Percentiles rank a stretch among this genome's conserved stretches.
Conservation (phyloP, 2,329 filamentous ascomycete species). For the Colletotrichum tropicale region DNA sequence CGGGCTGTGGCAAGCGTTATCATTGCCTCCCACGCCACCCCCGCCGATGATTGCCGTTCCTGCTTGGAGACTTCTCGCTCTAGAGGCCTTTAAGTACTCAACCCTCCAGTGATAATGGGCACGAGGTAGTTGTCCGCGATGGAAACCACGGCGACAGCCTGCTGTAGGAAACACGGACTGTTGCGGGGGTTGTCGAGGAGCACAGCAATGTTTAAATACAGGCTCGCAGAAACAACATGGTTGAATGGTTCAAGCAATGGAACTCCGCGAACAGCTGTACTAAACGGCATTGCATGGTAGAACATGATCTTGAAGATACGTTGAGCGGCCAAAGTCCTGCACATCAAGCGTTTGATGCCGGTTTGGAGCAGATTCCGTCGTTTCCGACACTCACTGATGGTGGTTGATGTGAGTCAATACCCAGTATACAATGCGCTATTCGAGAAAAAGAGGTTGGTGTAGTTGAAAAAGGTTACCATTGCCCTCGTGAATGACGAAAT, state of each 20-base stretch:
- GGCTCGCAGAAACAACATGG: fast-evolving
- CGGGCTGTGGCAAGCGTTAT: not conserved
- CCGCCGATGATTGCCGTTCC: no score
- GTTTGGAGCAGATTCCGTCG: not conserved
- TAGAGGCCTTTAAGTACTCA: not conserved
- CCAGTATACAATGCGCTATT: no score
- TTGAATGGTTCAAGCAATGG: not conserved
- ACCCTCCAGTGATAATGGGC: not conserved
- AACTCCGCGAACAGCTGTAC: no score
- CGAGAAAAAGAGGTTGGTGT: not conserved
- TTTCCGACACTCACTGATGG: not conserved
- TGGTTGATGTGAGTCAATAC: not conserved
- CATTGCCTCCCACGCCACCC: not conserved
- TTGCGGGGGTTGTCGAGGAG: not conserved
- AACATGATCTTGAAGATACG: not conserved
- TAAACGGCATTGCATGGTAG: not conserved
- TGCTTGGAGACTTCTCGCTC: no score
- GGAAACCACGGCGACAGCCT: not conserved
- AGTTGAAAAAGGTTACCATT: fast-evolving
- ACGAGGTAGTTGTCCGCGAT: fast-evolving
- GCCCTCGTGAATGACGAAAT: fast-evolving
- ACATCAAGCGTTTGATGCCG: not conserved
- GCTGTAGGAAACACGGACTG: not conserved
- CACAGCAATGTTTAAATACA: not conserved
- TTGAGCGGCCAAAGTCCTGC: not conserved